Percentiles rank a stretch among this genome's conserved stretches.
phyloP scores from a whole-genome alignment of 371 early-diverging fungal species.

The Mortierella sp. region DNA sequence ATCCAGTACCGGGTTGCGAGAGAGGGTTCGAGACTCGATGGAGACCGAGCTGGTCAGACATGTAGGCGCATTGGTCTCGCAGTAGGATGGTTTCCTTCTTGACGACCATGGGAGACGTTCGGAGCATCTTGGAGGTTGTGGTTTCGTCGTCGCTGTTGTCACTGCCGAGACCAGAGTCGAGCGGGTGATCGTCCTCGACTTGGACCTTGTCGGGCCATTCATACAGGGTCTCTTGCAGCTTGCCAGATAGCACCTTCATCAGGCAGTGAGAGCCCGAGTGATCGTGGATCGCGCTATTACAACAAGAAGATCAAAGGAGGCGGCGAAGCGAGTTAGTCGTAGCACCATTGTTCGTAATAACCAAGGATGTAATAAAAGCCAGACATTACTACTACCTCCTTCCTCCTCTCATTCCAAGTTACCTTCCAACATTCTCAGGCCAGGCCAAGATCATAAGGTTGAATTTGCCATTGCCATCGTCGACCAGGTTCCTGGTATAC shows the following conservation, averaged over 20 bases:
- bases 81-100: slow-evolving; percentile 63
- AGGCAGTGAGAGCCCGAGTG: slow-evolving; percentile 94
- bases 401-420: slow-evolving; percentile 13
- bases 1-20: slow-evolving; percentile 53
- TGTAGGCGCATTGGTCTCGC: slow-evolving; percentile 86
- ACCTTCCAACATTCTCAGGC: slow-evolving; percentile 84
- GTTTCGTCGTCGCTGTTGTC: slow-evolving; percentile 47
- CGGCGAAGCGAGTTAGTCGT: neutral
- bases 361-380: no score
- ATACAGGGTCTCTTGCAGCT: slow-evolving; percentile 85
- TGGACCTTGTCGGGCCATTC: slow-evolving; percentile 74
- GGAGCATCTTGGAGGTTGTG: slow-evolving; percentile 17
- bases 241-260: slow-evolving; percentile 92
- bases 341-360: no score
- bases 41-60: slow-evolving; percentile 90
- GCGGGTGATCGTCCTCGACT: neutral
- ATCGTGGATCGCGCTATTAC: slow-evolving; percentile 89
- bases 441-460: slow-evolving; percentile 94
- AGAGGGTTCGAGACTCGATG: slow-evolving; percentile 89
- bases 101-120: slow-evolving; percentile 47
- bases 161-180: slow-evolving; percentile 1
- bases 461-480: slow-evolving; percentile 94
- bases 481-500: slow-evolving; percentile 91
- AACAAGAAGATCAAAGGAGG: neutral
- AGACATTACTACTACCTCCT: no score